Percentiles rank a stretch among this genome's conserved stretches.
Conservation (phyloP, 495 filamentous ascomycete genomes). For the Daldinia childiae region DNA sequence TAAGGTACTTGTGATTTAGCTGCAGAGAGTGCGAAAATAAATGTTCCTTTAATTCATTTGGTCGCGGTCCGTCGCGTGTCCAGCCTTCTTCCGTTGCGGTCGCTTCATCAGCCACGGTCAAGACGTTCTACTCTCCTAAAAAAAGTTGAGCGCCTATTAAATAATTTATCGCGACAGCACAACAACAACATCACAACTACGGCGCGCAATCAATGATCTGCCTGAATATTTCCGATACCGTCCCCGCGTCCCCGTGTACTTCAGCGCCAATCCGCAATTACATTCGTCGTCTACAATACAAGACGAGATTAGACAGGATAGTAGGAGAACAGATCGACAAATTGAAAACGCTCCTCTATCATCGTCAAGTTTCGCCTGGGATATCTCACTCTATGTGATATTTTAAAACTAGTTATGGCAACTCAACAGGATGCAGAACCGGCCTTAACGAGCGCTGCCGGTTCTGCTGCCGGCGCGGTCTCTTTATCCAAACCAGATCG, state of each 20-base stretch:
- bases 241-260: not conserved
- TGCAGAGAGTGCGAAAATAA: constrained; percentile 19
- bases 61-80: constrained; percentile 45
- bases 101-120: constrained; percentile 35
- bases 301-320: constrained; percentile 3
- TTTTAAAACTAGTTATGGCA: constrained; percentile 32
- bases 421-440: constrained; percentile 45
- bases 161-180: constrained; percentile 24
- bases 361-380: constrained; percentile 6
- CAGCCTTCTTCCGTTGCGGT: constrained; percentile 31
- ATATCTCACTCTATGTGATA: constrained; percentile 33
- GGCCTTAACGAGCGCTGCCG: constrained; percentile 32
- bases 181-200: constrained; percentile 22
- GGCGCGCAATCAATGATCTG: constrained; percentile 21
- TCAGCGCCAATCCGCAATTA: constrained; percentile 29
- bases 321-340: not conserved
- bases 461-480: constrained; percentile 28
- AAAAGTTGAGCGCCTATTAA: constrained; percentile 38
- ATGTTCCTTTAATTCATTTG: constrained; percentile 37
- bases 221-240: constrained; percentile 1
- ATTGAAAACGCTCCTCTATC: constrained; percentile 15
- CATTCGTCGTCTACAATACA: constrained; percentile 13
- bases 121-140: constrained; percentile 21
- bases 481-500: constrained; percentile 44
- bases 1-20: constrained; percentile 36